phyloP scores from a whole-genome alignment of 2,329 filamentous ascomycete species.

The Elsinoe ampelina region DNA sequence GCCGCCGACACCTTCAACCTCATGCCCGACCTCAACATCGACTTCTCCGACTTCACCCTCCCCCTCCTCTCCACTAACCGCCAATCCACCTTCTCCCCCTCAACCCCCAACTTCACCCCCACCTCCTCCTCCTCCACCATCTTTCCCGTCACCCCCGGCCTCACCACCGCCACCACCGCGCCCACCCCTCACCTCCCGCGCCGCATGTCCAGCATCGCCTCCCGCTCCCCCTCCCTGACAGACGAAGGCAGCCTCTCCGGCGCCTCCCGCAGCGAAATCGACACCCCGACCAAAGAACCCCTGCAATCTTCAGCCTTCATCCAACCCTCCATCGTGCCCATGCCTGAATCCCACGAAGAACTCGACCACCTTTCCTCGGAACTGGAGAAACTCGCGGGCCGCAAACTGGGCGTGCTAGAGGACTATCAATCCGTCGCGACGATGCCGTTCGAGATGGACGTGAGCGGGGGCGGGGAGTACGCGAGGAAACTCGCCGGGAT shows the following conservation, averaged over 20 bases:
- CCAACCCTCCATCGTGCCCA: not conserved
- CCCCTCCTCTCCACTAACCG: slow-evolving; percentile 12
- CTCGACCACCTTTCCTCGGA: not conserved
- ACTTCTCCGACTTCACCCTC: slow-evolving; percentile 16
- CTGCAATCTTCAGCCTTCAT: not conserved
- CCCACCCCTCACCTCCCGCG: not conserved
- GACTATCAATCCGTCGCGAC: slow-evolving; percentile 4
- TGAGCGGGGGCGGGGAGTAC: not conserved
- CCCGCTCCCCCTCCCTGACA: slow-evolving; percentile 4
- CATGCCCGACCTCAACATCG: slow-evolving; percentile 16
- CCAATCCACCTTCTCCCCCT: not conserved
- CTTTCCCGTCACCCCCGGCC: not conserved
- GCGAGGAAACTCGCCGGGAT: not conserved
- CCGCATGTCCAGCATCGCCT: slow-evolving; percentile 1
- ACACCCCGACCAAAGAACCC: slow-evolving; percentile 9
- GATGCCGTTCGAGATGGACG: not conserved
- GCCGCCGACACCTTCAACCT: slow-evolving; percentile 16
- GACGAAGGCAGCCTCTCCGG: slow-evolving; percentile 9
- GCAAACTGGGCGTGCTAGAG: slow-evolving; percentile 7
- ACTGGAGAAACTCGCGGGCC: slow-evolving; percentile 7
- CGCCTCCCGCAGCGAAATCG: slow-evolving; percentile 9
- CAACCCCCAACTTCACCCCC: slow-evolving; percentile 11
- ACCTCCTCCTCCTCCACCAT: slow-evolving; percentile 4
- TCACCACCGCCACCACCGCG: slow-evolving; percentile 1
- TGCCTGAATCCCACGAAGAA: not conserved